phyloP scores from a whole-genome alignment of 2,329 filamentous ascomycete species.

The Sarocladiaceae sp. region DNA sequence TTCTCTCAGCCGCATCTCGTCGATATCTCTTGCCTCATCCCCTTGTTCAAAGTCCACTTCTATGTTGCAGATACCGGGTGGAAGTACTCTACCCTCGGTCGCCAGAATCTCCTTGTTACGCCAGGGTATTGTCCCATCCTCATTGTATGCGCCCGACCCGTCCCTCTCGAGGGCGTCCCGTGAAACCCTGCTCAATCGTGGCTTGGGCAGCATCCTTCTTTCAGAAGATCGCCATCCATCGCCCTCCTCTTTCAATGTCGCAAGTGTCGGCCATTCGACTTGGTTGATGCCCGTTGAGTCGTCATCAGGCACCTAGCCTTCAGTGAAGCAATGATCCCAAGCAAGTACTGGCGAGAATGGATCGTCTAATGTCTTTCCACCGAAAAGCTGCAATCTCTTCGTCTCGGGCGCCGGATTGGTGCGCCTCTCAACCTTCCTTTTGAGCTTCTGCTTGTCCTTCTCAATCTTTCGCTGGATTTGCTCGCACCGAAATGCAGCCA shows the following conservation, averaged over 20 bases:
- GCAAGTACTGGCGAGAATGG: slow-evolving; percentile 27
- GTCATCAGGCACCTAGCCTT: slow-evolving; percentile 12
- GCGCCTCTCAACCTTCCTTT: slow-evolving; percentile 7
- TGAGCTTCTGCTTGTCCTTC: slow-evolving; percentile 20
- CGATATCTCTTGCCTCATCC: background rate
- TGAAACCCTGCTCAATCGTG: slow-evolving; percentile 18
- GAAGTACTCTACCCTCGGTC: background rate
- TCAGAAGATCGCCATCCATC: slow-evolving; percentile 20
- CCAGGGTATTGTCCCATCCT: slow-evolving; percentile 20
- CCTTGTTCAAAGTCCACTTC: slow-evolving; percentile 7
- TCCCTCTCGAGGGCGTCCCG: slow-evolving; percentile 10
- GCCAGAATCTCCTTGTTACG: slow-evolving; percentile 18
- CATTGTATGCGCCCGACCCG: slow-evolving; percentile 11
- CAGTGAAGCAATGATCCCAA: slow-evolving; percentile 26
- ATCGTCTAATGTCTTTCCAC: slow-evolving; percentile 22
- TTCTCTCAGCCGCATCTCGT: slow-evolving; percentile 10
- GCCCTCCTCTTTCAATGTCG: slow-evolving; percentile 30
- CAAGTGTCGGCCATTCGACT: slow-evolving; percentile 27
- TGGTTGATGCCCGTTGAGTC: slow-evolving; percentile 11
- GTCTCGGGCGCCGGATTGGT: too few species aligned
- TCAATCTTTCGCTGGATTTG: slow-evolving; percentile 20
- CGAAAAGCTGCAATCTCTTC: slow-evolving; percentile 16
- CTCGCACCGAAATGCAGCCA: slow-evolving; percentile 25
- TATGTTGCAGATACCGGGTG: background rate
- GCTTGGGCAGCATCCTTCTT: slow-evolving; percentile 26